These are phyloP conservation scores for Ustilago hordei DNA, from an alignment of 1,284 basidiomycete species.

Conservation along the genomic window DNA sequence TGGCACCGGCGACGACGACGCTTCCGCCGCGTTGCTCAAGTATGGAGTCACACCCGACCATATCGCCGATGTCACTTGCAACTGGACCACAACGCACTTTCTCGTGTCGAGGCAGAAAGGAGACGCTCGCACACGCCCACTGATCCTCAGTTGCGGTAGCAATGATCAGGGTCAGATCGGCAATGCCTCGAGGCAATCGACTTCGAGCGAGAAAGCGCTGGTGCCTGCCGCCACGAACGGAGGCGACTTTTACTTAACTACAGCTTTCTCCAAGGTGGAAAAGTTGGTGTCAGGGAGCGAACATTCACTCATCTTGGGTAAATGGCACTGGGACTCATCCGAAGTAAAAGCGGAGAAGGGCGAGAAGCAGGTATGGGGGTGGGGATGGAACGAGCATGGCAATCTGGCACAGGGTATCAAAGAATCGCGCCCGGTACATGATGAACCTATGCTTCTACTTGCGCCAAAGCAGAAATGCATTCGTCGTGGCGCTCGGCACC, in stretches of 20 bases:
- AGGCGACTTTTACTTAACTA: slow-evolving; percentile 11
- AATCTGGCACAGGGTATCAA: slow-evolving; percentile 46
- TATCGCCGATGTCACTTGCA: slow-evolving; percentile 31
- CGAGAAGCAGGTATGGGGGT: slow-evolving; percentile 38
- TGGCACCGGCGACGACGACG: neutral
- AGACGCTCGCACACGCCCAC: neutral
- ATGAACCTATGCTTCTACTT: slow-evolving; percentile 12
- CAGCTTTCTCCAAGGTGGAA: neutral
- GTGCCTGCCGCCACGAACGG: neutral
- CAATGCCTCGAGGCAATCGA: neutral
- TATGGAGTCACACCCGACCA: neutral
- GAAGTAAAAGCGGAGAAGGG: neutral
- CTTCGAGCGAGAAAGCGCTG: neutral
- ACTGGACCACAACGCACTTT: slow-evolving; percentile 44
- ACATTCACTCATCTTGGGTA: slow-evolving; percentile 42
- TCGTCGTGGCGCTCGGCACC: neutral
- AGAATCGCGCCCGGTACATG: slow-evolving; percentile 42
- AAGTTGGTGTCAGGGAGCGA: slow-evolving; percentile 56
- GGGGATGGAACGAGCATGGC: slow-evolving; percentile 58
- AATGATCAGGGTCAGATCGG: slow-evolving; percentile 47
- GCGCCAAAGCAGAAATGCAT: neutral
- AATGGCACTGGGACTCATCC: neutral
- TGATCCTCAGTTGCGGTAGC: slow-evolving; percentile 31
- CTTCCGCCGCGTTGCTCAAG: neutral
- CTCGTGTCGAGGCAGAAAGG: slow-evolving; percentile 5